These are phyloP conservation scores for Acanthamoeba royreba DNA, from an alignment of 208 protist genomes.

Conservation along the genomic window DNA sequence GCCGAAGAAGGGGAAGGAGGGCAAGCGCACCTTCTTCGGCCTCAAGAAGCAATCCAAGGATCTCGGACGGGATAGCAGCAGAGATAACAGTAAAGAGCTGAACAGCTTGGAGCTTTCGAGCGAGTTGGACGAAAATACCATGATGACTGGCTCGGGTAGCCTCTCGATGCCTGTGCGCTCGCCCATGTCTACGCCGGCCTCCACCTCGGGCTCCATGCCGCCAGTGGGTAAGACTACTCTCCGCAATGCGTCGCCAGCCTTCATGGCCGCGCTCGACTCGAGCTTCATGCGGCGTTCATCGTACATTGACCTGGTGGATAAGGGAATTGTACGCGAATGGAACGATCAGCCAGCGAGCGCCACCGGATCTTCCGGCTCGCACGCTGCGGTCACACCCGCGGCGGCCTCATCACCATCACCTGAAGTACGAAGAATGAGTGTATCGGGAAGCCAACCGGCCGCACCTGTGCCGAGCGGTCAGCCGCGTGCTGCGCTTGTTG, in stretches of 20 bases:
- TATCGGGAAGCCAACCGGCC: no score
- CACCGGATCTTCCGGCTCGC: neutral
- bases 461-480: no score
- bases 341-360: neutral
- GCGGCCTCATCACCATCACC: neutral
- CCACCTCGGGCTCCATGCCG: neutral
- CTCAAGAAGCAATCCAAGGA: no score
- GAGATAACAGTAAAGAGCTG: neutral
- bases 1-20: no score
- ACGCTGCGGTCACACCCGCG: neutral
- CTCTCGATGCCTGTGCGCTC: neutral
- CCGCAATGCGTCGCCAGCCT: neutral
- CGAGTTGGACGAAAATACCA: neutral
- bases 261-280: neutral
- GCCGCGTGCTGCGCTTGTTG: no score
- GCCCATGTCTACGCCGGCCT: neutral
- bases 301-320: neutral
- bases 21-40: no score
- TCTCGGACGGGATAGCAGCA: neutral
- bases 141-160: neutral
- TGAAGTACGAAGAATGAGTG: neutral
- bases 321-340: constrained; percentile 15
- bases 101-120: neutral
- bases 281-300: neutral
- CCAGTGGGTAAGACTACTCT: neutral